Conservation (phyloP, 2,329 filamentous ascomycete genomes). For the Aaosphaeria arxii region DNA sequence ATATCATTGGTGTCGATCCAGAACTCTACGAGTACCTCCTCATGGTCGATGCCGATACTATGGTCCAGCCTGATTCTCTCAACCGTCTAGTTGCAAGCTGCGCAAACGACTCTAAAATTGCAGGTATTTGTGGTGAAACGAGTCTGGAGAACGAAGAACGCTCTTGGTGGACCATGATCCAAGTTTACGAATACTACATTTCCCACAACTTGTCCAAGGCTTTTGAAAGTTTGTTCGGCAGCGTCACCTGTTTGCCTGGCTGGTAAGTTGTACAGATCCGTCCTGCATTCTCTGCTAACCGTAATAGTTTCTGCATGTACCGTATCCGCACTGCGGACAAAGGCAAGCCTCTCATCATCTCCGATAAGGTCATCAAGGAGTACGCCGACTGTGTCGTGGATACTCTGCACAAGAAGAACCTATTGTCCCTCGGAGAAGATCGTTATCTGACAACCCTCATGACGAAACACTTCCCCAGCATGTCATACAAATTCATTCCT, state of each 20-base stretch:
- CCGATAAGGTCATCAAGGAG: constrained; percentile 80
- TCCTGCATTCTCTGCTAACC: constrained; percentile 13
- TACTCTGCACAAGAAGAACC: constrained; percentile 92
- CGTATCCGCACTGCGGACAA: constrained; percentile 90
- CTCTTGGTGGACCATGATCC: constrained; percentile 99
- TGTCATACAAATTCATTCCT: constrained; percentile 94
- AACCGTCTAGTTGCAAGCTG: constrained; percentile 91
- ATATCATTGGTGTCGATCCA: constrained; percentile 96
- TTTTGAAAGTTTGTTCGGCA: constrained; percentile 96
- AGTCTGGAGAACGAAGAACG: constrained; percentile 92
- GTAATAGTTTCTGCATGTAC: constrained; percentile 93
- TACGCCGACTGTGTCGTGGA: constrained; percentile 89
- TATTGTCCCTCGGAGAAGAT: constrained; percentile 92
- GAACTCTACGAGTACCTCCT: constrained; percentile 96
- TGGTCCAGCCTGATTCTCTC: constrained; percentile 84
- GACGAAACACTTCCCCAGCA: constrained; percentile 94
- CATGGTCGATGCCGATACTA: constrained; percentile 97
- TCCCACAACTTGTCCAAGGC: constrained; percentile 96
- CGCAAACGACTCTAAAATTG: constrained; percentile 91
- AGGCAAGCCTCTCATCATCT: constrained; percentile 90
- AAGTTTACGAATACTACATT: constrained; percentile 99
- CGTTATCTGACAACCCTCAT: constrained; percentile 95
- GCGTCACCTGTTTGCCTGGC: constrained; percentile 97
- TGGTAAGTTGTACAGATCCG: constrained; percentile 64
- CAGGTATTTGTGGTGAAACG: constrained; percentile 95